Evolutionary conservation across 352 stramenopile genomes (phyloP).

Genomic region (Proteromonas lacertae): DNA sequence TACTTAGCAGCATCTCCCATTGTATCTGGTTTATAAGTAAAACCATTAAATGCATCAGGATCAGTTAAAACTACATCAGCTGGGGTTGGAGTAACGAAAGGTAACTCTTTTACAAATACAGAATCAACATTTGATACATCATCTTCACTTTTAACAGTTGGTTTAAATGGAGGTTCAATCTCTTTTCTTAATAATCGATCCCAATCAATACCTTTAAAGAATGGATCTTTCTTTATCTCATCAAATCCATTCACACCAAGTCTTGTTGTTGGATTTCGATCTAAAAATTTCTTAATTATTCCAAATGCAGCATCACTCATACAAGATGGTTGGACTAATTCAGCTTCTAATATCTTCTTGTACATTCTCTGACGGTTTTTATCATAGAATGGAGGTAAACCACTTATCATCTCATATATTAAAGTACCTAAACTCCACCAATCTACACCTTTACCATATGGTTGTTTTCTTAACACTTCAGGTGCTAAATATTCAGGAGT

Average conservation of each 20-base stretch:
- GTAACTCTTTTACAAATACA: too few relatives aligned
- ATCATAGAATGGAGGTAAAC: constrained; percentile 58
- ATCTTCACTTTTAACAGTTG: constrained; percentile 20
- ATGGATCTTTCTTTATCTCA: too few relatives aligned
- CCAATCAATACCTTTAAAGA: constrained; percentile 41
- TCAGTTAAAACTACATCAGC: too few relatives aligned
- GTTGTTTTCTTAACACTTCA: constrained; percentile 62
- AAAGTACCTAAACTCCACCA: too few relatives aligned
- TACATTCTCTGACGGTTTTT: constrained; percentile 71
- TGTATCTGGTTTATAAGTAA: too few relatives aligned
- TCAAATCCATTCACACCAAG: background rate
- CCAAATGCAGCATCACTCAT: constrained; percentile 1
- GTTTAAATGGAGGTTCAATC: constrained; percentile 31
- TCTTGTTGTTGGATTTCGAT: too few relatives aligned
- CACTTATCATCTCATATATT: constrained; percentile 40
- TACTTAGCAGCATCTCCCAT: too few relatives aligned
- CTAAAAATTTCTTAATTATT: too few relatives aligned
- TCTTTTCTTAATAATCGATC: constrained; percentile 31
- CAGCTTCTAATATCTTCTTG: constrained; percentile 47
- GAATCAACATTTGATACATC: too few relatives aligned
- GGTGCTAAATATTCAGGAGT: too few relatives aligned
- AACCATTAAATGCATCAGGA: too few relatives aligned
- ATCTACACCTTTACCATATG: constrained; percentile 64
- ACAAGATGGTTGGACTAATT: background rate
- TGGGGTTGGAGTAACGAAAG: too few relatives aligned